Percentiles rank a stretch among this genome's conserved stretches.
phyloP scores from a whole-genome alignment of 2,329 filamentous ascomycete species.

The Pseudogymnoascus sp. region DNA sequence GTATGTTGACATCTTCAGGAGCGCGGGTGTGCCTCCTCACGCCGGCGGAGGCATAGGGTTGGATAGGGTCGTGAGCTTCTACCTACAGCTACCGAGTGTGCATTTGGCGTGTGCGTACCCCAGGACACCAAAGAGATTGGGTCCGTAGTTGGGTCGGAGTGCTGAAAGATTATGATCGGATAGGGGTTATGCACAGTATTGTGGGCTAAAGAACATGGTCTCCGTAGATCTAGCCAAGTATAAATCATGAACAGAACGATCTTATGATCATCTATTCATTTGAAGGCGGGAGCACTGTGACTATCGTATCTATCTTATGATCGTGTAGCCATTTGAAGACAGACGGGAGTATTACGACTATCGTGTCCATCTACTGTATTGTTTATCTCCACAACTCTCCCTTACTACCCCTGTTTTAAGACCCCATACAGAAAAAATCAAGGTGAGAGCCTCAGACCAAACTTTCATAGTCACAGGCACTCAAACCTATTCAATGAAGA shows the following conservation, averaged over 20 bases:
- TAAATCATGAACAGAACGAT: not conserved
- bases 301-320: too few relatives aligned
- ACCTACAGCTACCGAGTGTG: constrained; percentile 51
- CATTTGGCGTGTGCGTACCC: constrained; percentile 53
- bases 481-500: too few relatives aligned
- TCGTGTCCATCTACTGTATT: too few relatives aligned
- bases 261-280: too few relatives aligned
- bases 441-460: too few relatives aligned
- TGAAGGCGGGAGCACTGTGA: too few relatives aligned
- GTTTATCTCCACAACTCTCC: too few relatives aligned
- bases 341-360: too few relatives aligned
- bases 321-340: too few relatives aligned
- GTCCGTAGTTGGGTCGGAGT: constrained; percentile 33
- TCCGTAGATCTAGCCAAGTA: not conserved
- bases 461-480: too few relatives aligned
- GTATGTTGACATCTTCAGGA: constrained; percentile 74
- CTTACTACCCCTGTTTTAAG: too few relatives aligned
- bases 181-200: not conserved
- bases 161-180: not conserved
- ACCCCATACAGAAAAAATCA: too few relatives aligned
- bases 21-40: constrained; percentile 81
- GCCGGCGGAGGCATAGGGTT: constrained; percentile 85
- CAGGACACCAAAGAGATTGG: constrained; percentile 52
- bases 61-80: constrained; percentile 73
- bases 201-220: not conserved